phyloP scores from a whole-genome alignment of 306 rosid genomes.

The Vicia faba region DNA sequence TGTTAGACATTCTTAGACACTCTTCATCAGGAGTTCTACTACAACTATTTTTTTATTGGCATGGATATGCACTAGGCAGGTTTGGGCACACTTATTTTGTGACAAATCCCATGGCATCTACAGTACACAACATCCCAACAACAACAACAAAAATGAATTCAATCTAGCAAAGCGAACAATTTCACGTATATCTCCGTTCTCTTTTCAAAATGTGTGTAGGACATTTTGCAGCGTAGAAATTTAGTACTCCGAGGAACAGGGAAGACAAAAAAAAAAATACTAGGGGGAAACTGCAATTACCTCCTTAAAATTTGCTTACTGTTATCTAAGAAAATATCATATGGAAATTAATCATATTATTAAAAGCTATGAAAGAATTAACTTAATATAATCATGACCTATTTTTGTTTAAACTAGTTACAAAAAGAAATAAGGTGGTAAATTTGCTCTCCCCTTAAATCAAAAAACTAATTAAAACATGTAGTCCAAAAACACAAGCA shows the following conservation, averaged over 20 bases:
- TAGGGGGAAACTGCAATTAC: no score
- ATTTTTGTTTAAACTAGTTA: constrained; percentile 8
- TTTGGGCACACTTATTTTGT: not conserved
- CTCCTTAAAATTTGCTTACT: not conserved
- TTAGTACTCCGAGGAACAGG: no score
- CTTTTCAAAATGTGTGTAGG: not conserved
- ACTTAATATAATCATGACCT: constrained; percentile 17
- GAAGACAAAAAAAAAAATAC: no score
- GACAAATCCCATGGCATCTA: not conserved
- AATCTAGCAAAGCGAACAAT: not conserved
- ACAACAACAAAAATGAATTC: not conserved
- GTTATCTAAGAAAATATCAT: not conserved
- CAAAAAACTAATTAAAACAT: not conserved
- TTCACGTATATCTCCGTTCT: not conserved
- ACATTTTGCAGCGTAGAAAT: not conserved
- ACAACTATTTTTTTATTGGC: not conserved
- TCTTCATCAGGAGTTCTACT: not conserved
- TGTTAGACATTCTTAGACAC: not conserved
- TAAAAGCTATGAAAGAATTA: constrained; percentile 12
- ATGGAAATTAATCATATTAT: constrained; percentile 1
- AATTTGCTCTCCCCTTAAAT: not conserved
- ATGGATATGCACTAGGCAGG: not conserved
- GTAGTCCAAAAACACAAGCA: not conserved
- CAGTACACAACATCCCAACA: not conserved
- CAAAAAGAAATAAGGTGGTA: constrained; percentile 1